phyloP scores from a whole-genome alignment of 768 basidiomycete genomes.

The Asterophora lycoperdoides region DNA sequence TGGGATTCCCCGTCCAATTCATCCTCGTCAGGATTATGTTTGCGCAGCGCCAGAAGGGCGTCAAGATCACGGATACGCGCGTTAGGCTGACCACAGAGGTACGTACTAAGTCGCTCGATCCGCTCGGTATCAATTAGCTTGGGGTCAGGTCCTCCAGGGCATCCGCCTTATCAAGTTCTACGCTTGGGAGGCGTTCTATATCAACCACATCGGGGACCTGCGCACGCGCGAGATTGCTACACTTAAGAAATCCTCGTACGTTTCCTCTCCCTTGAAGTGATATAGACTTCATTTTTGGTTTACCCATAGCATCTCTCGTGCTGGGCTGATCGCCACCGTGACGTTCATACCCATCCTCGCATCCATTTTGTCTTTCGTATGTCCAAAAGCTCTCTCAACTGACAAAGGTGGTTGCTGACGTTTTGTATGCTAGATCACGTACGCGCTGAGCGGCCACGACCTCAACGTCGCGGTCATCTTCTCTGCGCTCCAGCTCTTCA shows the following conservation, averaged over 20 bases:
- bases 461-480: constrained; percentile 55
- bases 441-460: constrained; percentile 52
- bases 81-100: constrained; percentile 63
- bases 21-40: constrained; percentile 51
- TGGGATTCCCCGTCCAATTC: constrained; percentile 58
- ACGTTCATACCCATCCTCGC: constrained; percentile 50
- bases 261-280: background rate
- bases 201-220: constrained; percentile 35
- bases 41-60: constrained; percentile 47
- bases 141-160: constrained; percentile 50
- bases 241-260: constrained; percentile 38
- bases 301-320: constrained; percentile 27
- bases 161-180: constrained; percentile 65
- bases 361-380: constrained; percentile 48
- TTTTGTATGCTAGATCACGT: constrained; percentile 49
- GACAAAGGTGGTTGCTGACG: background rate
- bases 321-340: constrained; percentile 39
- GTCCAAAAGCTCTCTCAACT: constrained; percentile 15
- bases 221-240: constrained; percentile 37
- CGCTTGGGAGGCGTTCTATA: constrained; percentile 54
- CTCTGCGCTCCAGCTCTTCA: constrained; percentile 54
- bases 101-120: background rate
- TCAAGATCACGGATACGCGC: constrained; percentile 63
- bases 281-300: constrained; percentile 10
- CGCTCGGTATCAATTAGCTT: background rate